Evolutionary conservation across 495 filamentous ascomycete species (phyloP).

Genomic region (Hyaloscypha finlandica): DNA sequence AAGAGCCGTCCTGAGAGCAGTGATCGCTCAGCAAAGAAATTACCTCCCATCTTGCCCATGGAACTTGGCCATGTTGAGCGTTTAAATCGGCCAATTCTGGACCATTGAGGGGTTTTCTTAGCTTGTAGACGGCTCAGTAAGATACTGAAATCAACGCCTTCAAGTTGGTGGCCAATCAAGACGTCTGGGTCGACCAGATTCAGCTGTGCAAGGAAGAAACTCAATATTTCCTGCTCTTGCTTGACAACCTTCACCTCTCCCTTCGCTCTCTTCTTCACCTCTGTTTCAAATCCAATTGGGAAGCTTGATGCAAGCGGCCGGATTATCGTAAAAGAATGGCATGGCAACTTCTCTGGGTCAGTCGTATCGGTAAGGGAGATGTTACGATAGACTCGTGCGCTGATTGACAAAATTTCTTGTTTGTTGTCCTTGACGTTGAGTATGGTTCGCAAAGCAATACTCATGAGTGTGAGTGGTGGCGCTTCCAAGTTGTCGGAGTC

Average conservation of each 20-base stretch:
- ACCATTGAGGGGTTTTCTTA: constrained; percentile 90
- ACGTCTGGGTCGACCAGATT: constrained; percentile 91
- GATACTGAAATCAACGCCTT: constrained; percentile 94
- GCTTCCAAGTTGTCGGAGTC: constrained; percentile 78
- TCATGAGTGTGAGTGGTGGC: constrained; percentile 92
- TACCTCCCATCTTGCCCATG: constrained; percentile 80
- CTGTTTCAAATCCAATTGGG: constrained; percentile 80
- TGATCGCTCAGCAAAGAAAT: constrained; percentile 90
- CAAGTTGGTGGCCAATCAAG: constrained; percentile 90
- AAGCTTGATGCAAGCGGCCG: constrained; percentile 75
- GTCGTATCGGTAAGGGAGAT: constrained; percentile 86
- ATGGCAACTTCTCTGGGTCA: constrained; percentile 82
- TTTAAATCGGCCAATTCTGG: constrained; percentile 82
- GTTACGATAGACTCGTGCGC: constrained; percentile 89
- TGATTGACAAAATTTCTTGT: constrained; percentile 89
- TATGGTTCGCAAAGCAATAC: constrained; percentile 81
- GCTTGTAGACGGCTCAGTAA: constrained; percentile 85
- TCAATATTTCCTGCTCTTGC: constrained; percentile 78
- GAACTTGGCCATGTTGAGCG: constrained; percentile 85
- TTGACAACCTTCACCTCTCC: constrained; percentile 78
- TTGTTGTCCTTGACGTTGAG: constrained; percentile 94
- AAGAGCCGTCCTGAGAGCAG: constrained; percentile 85
- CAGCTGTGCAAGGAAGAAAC: constrained; percentile 84
- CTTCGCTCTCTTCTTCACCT: constrained; percentile 58
- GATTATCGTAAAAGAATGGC: constrained; percentile 87